A percentile compares a stretch with the other conserved stretches of the same genome.
Evolutionary conservation across 169 alveolate genomes (phyloP).

Genomic region (Cryptosporidium viatorum): DNA sequence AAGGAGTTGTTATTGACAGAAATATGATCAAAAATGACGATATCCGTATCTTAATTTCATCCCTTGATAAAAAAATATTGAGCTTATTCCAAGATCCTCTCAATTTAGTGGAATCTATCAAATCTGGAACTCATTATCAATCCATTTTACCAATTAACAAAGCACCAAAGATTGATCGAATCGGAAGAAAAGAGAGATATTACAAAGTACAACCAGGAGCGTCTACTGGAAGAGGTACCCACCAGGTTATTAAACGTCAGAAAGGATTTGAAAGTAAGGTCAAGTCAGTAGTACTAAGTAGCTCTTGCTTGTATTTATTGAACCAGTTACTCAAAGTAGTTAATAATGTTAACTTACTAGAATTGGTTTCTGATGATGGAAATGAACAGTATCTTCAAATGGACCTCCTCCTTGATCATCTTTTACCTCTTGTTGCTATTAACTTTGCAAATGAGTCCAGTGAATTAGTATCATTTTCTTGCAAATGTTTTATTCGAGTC

Average conservation of each 20-base stretch:
- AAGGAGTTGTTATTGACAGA: conserved; percentile 20
- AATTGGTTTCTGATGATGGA: neutral
- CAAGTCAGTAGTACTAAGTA: conserved; percentile 12
- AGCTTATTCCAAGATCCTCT: conserved; percentile 52
- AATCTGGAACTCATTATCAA: neutral
- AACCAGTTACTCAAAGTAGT: conserved; percentile 36
- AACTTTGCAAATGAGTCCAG: conserved; percentile 34
- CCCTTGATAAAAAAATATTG: neutral
- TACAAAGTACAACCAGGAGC: conserved; percentile 69
- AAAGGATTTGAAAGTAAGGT: conserved; percentile 57
- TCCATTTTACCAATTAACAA: neutral
- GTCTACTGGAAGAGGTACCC: conserved; percentile 63
- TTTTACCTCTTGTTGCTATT: conserved; percentile 1
- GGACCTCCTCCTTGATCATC: neutral
- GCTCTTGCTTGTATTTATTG: conserved; percentile 31
- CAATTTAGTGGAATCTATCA: neutral
- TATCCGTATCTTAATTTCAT: neutral
- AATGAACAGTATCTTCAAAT: neutral
- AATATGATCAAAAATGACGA: conserved; percentile 17
- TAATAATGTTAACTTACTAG: neutral
- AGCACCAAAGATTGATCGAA: neutral
- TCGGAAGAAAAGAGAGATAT: conserved; percentile 18
- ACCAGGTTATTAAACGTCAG: conserved; percentile 49
- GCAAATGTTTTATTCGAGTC: conserved; percentile 13
- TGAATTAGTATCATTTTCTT: conserved; percentile 50